A percentile compares a stretch with the other conserved stretches of the same genome.
These are phyloP conservation scores for Xylaria intraflava DNA, from an alignment of 495 filamentous ascomycete genomes.

Conservation along the genomic window DNA sequence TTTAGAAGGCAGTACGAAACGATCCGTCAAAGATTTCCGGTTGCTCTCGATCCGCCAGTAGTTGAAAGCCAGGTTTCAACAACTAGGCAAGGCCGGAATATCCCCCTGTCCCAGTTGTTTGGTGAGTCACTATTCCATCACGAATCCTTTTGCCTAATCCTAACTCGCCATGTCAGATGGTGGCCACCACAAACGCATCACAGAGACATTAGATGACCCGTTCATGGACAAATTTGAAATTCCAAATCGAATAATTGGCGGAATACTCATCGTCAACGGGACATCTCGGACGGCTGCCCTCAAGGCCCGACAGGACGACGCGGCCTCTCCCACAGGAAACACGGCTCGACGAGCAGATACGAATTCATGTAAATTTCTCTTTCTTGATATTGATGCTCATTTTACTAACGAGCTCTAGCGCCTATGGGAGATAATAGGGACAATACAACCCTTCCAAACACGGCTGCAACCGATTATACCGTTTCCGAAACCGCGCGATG, in stretches of 20 bases:
- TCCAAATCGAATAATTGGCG: slow-evolving; percentile 8
- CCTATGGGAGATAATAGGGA: neutral
- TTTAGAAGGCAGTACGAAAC: neutral
- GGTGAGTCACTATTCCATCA: neutral
- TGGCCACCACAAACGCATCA: neutral
- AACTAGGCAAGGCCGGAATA: neutral
- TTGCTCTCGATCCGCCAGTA: neutral
- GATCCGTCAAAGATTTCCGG: neutral
- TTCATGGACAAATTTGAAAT: slow-evolving; percentile 11
- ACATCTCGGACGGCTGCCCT: slow-evolving; percentile 1
- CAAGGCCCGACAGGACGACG: neutral
- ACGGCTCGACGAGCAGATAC: neutral
- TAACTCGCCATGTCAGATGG: neutral
- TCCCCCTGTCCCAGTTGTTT: neutral
- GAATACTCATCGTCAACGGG: slow-evolving; percentile 19
- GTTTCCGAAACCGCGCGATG: neutral
- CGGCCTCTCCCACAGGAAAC: neutral
- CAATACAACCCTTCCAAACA: neutral
- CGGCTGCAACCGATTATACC: neutral
- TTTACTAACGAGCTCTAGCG: neutral
- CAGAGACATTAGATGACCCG: neutral
- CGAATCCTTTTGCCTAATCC: neutral
- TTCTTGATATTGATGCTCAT: neutral
- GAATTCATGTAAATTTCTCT: neutral
- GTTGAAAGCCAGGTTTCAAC: neutral